Evolutionary conservation across 2,329 filamentous ascomycete species (phyloP).

Genomic region (Tothia fuscella): DNA sequence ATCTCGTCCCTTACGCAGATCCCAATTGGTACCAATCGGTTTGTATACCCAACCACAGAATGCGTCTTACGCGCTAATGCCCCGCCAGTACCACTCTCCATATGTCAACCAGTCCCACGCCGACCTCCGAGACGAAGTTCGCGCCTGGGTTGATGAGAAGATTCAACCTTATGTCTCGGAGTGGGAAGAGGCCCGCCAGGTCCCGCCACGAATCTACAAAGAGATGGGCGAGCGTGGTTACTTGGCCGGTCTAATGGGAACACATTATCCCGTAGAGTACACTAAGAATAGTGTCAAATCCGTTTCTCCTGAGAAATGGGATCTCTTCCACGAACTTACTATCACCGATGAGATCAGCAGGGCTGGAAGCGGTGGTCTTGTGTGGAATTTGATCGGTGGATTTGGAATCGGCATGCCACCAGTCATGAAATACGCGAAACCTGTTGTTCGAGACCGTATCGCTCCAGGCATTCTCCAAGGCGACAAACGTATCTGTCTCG

Average conservation of each 20-base stretch:
- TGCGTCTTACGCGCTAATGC: background rate
- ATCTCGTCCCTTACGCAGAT: constrained; percentile 81
- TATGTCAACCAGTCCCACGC: constrained; percentile 95
- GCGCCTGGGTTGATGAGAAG: constrained; percentile 80
- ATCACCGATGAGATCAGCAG: constrained; percentile 91
- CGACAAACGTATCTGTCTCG: constrained; percentile 94
- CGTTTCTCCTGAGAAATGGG: constrained; percentile 82
- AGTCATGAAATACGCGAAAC: constrained; percentile 81
- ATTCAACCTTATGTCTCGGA: constrained; percentile 87
- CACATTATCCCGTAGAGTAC: constrained; percentile 68
- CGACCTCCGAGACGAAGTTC: constrained; percentile 78
- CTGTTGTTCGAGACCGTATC: constrained; percentile 74
- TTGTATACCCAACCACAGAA: constrained; percentile 28
- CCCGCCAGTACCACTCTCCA: constrained; percentile 71
- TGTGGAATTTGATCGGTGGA: constrained; percentile 96
- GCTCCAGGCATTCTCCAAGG: constrained; percentile 77
- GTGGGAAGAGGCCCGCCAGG: constrained; percentile 91
- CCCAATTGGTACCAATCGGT: constrained; percentile 92
- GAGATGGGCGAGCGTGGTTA: constrained; percentile 90
- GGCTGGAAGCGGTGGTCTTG: constrained; percentile 77
- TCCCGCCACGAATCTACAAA: constrained; percentile 84
- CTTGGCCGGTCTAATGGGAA: constrained; percentile 79
- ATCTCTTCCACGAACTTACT: constrained; percentile 95
- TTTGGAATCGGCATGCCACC: constrained; percentile 92
- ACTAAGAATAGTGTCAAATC: constrained; percentile 59